Percentiles rank a stretch among this genome's conserved stretches.
These are phyloP conservation scores for Lentinula edodes DNA, from an alignment of 768 basidiomycete species.

Conservation along the genomic window DNA sequence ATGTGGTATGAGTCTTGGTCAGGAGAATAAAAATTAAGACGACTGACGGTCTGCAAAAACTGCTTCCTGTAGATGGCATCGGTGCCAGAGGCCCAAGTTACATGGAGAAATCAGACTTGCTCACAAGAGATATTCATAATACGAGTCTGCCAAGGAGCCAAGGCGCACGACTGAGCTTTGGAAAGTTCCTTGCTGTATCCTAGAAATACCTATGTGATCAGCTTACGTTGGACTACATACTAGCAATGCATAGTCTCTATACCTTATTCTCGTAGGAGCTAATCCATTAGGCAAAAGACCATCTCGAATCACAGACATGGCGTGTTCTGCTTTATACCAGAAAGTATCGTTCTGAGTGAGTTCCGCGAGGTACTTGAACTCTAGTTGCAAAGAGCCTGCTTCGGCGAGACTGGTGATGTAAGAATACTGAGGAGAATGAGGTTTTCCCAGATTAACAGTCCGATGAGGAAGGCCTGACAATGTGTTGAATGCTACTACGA, in stretches of 20 bases:
- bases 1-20: background rate
- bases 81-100: too few species aligned
- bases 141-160: conserved; percentile 75
- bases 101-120: conserved; percentile 10
- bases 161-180: conserved; percentile 58
- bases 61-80: conserved; percentile 36
- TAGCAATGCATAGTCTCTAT: conserved; percentile 4
- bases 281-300: conserved; percentile 49
- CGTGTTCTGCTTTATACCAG: conserved; percentile 64
- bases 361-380: conserved; percentile 65
- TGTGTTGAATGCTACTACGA: conserved; percentile 63
- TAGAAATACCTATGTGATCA: conserved; percentile 9
- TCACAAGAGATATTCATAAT: conserved; percentile 71
- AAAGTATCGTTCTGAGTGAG: conserved; percentile 59
- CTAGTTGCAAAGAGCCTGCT: conserved; percentile 66
- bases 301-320: conserved; percentile 54
- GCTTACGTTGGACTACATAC: background rate
- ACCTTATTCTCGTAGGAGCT: conserved; percentile 73
- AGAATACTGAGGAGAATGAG: conserved; percentile 45
- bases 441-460: conserved; percentile 53
- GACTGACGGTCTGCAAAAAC: conserved; percentile 53
- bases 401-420: conserved; percentile 61
- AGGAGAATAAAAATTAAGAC: conserved; percentile 6
- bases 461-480: conserved; percentile 62
- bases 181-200: conserved; percentile 14